A percentile compares a stretch with the other conserved stretches of the same genome.
Evolutionary conservation across 805 yeast species (phyloP).

Genomic region (Starmerella ratchasimensis): DNA sequence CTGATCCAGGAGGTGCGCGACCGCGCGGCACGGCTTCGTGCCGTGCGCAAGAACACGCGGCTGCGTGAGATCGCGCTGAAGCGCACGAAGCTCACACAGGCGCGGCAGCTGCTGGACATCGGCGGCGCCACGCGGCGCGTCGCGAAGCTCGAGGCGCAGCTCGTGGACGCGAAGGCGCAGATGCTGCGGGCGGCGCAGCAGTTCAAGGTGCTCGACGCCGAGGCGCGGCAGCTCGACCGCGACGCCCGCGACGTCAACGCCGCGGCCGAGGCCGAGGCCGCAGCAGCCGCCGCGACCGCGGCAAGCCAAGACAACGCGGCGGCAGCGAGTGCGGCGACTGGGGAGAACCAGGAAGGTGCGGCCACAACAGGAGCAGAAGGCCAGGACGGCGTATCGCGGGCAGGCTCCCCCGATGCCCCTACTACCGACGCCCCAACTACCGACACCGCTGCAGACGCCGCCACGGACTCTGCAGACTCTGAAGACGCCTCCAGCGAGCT

Average conservation of each 20-base stretch:
- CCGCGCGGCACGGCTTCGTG: background rate
- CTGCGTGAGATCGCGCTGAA: conserved; percentile 10
- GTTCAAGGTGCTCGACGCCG: conserved; percentile 2
- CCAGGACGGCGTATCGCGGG: background rate
- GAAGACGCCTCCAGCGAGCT: background rate
- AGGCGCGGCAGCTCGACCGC: conserved; percentile 7
- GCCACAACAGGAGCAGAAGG: background rate
- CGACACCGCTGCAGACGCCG: background rate
- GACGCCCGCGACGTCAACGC: no score
- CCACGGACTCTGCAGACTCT: background rate
- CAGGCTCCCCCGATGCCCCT: no score
- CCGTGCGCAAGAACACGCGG: background rate
- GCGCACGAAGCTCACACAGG: conserved; percentile 7
- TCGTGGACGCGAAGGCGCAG: conserved; percentile 8
- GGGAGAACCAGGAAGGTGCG: no score
- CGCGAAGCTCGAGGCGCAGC: conserved; percentile 8
- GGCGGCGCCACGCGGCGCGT: conserved; percentile 6
- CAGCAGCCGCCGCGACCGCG: conserved; percentile 3
- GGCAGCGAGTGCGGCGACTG: no score
- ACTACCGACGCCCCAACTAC: no score
- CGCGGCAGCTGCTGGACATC: conserved; percentile 3
- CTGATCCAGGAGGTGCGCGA: conserved; percentile 6
- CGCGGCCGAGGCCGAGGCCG: conserved; percentile 5
- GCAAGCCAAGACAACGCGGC: no score
- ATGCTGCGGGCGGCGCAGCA: conserved; percentile 5